These are phyloP conservation scores for Alternaria postmessia DNA, from an alignment of 2,329 filamentous ascomycete species.

Conservation along the genomic window DNA sequence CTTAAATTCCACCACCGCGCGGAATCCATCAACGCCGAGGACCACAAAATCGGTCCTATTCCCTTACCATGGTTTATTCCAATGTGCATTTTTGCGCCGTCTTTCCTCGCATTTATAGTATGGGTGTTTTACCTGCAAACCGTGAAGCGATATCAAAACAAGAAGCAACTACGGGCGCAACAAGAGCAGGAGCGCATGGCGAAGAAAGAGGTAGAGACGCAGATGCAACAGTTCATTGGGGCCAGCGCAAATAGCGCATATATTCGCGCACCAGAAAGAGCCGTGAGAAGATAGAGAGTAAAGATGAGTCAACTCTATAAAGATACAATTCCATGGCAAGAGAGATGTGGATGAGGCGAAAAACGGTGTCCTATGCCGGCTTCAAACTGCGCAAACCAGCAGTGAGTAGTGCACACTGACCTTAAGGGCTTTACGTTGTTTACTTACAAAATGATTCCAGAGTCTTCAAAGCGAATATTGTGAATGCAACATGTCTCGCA, in stretches of 20 bases:
- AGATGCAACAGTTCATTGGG: constrained; percentile 11
- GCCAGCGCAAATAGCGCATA: not conserved
- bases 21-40: not conserved
- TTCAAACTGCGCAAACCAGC: not conserved
- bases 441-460: not conserved
- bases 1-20: not conserved
- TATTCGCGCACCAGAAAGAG: not conserved
- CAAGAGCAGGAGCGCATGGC: not conserved
- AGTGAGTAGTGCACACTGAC: not conserved
- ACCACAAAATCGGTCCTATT: constrained; percentile 9
- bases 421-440: not conserved
- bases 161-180: not conserved
- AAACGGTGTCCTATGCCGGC: not conserved
- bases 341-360: not conserved
- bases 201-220: constrained; percentile 8
- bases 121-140: constrained; percentile 7
- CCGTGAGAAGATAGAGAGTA: not conserved
- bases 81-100: constrained; percentile 17
- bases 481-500: not conserved
- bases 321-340: not conserved
- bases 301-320: not conserved
- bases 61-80: constrained; percentile 17
- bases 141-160: not conserved
- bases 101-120: constrained; percentile 9
- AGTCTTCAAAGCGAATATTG: not conserved